Conservation (phyloP, 2,329 filamentous ascomycete species). For the Colletotrichum sublineola region DNA sequence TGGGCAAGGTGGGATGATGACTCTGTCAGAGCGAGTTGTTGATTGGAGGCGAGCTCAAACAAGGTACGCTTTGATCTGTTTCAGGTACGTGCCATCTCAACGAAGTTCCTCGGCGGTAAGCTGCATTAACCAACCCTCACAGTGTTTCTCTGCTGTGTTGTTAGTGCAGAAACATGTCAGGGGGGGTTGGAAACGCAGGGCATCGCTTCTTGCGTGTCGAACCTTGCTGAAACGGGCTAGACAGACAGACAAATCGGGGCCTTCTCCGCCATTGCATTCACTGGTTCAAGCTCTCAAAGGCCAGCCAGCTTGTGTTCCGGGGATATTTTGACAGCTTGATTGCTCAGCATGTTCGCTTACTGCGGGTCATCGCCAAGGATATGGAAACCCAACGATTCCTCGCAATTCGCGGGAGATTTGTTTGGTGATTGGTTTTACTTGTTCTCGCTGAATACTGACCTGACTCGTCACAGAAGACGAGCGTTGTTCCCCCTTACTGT, state of each 20-base stretch:
- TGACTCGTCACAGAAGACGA: not conserved
- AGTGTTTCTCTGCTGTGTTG: not conserved
- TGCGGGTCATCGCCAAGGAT: not conserved
- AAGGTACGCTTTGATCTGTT: constrained; percentile 37
- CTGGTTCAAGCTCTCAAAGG: not conserved
- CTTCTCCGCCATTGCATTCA: not conserved
- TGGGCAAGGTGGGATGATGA: not conserved
- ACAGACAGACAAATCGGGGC: not conserved
- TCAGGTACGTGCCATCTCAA: constrained; percentile 34
- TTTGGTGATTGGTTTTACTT: not conserved
- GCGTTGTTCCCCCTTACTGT: not conserved
- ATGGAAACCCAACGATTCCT: no score
- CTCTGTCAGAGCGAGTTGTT: not conserved
- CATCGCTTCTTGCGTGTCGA: constrained; percentile 13
- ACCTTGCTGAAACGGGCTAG: constrained; percentile 17
- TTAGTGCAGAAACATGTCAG: not conserved
- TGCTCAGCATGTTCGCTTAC: not conserved
- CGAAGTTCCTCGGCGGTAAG: not conserved
- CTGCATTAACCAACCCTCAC: not conserved
- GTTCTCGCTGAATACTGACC: not conserved
- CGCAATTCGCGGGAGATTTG: no score
- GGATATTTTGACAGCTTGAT: no score
- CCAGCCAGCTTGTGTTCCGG: not conserved
- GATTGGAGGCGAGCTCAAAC: constrained; percentile 25
- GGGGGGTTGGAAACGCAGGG: constrained; percentile 3